These are phyloP conservation scores for Agaricales sp. DNA, from an alignment of 1,284 basidiomycete species.

Conservation along the genomic window DNA sequence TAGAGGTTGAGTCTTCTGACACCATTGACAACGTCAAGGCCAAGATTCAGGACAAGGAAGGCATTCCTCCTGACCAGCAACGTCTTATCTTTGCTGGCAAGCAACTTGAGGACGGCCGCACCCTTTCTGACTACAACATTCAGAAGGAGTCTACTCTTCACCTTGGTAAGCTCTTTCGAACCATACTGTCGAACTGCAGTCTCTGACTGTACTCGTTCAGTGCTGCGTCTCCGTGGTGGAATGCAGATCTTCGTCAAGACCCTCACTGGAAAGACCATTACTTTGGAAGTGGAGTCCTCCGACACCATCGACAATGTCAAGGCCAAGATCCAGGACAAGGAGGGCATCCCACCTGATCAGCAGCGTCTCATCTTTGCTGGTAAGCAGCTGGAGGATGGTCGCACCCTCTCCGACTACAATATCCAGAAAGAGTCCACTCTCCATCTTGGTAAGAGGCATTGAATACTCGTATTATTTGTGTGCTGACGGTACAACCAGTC, in stretches of 20 bases:
- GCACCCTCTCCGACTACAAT: conserved; percentile 76
- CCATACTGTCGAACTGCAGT: neutral
- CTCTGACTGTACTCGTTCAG: neutral
- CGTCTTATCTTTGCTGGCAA: conserved; percentile 3
- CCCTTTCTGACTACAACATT: conserved; percentile 4
- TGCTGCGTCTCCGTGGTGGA: conserved; percentile 77
- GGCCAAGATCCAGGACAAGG: conserved; percentile 79
- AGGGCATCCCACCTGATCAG: conserved; percentile 73
- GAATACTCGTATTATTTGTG: neutral
- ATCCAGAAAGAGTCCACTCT: conserved; percentile 69
- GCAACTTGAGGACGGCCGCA: conserved; percentile 3
- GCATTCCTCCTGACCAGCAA: conserved; percentile 3
- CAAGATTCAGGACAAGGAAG: conserved; percentile 4
- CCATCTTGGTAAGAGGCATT: conserved; percentile 30
- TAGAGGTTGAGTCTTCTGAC: conserved; percentile 3
- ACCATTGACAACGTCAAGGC: conserved; percentile 4
- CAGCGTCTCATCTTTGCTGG: conserved; percentile 79
- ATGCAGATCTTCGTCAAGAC: conserved; percentile 89
- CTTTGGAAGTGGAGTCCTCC: conserved; percentile 83
- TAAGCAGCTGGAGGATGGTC: conserved; percentile 77
- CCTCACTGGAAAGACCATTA: conserved; percentile 37
- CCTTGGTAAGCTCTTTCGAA: neutral
- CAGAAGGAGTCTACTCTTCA: conserved; percentile 4
- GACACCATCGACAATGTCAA: conserved; percentile 88
- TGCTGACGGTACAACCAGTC: conserved; percentile 19